Percentiles rank a stretch among this genome's conserved stretches.
Evolutionary conservation across 1,284 basidiomycete species (phyloP).

Genomic region (Puccinia polysora): DNA sequence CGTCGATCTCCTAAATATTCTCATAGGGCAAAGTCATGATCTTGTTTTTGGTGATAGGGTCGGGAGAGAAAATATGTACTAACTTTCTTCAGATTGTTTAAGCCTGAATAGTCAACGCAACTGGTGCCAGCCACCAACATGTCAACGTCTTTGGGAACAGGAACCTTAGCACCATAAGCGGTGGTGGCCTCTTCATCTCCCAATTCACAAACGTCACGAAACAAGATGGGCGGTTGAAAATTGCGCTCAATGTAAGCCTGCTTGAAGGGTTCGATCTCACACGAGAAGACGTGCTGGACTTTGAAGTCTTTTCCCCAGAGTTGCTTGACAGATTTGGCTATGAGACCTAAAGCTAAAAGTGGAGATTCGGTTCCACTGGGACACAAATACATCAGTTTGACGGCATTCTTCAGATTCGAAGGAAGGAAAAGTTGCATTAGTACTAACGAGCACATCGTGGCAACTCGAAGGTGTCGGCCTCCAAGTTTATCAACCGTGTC

Average conservation of each 20-base stretch:
- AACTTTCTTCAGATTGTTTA: conserved; percentile 87
- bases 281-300: conserved; percentile 90
- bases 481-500: conserved; percentile 65
- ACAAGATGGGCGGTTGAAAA: conserved; percentile 78
- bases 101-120: conserved; percentile 90
- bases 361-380: conserved; percentile 86
- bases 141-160: conserved; percentile 85
- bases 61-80: conserved; percentile 50
- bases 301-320: conserved; percentile 65
- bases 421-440: neutral
- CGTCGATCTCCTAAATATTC: conserved; percentile 46
- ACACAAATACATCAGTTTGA: too few species aligned
- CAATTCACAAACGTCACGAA: conserved; percentile 89
- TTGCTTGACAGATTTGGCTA: conserved; percentile 68
- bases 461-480: conserved; percentile 81
- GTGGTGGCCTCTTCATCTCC: conserved; percentile 62
- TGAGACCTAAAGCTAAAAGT: conserved; percentile 78
- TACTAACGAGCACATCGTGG: conserved; percentile 75
- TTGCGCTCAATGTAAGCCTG: conserved; percentile 97
- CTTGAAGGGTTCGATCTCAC: conserved; percentile 96
- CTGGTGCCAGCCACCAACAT: conserved; percentile 77
- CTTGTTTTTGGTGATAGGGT: neutral
- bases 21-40: neutral
- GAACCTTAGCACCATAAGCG: conserved; percentile 78
- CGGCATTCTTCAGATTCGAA: neutral